Base-by-base conservation (phyloP, 257 asterid species). In the Thymus quinquecostatus region DNA sequence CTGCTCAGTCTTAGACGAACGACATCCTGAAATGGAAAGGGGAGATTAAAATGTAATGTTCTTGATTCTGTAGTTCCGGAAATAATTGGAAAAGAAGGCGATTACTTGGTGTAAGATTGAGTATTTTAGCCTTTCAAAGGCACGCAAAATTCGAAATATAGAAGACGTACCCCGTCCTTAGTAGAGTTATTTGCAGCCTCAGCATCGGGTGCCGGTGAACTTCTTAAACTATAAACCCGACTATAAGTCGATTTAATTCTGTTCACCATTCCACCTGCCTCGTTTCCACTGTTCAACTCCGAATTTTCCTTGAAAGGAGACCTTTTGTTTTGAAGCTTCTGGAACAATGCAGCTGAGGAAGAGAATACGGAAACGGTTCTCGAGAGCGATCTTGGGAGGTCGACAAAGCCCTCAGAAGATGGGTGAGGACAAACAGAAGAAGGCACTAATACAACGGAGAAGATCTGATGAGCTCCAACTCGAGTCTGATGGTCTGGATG, bases 341-440 rank as follows among this genome's bases (percentile, higher is more conserved):
- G 93, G 66, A 94, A 94, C 75, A 94, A 87, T 7, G 96, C 97
- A 61, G 98, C 95, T 65, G 99, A 94, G 59, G 99, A 91, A 60
- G 99, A 91, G 76, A 94, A 91, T 77, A 91, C 97, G 13, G 99
- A 94, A 79, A 88, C 96, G 48, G 92, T 86, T 80, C 97, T 91
- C 30, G 98, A 91, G 56, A 93, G 97, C 29, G 98, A 85, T 76
- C 98, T 82, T 34, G 89, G 90, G 79, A 89, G 83, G 54, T 78
- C 86, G 27, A 81, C 55, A 38, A 38, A 0, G 51, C 72, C 78
- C 82, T 82, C 69, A 38, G 87, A 70, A 74, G 75, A 79, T 34
- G 78, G 61, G 5, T 80, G 79, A 56, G 97, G 99, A 75, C 81
- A 77, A 69, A 94, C 87, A 12, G 99, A 89, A 72, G 99, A 85